Conservation (phyloP, 179 eudicot genomes). For the Dionaea muscipula region DNA sequence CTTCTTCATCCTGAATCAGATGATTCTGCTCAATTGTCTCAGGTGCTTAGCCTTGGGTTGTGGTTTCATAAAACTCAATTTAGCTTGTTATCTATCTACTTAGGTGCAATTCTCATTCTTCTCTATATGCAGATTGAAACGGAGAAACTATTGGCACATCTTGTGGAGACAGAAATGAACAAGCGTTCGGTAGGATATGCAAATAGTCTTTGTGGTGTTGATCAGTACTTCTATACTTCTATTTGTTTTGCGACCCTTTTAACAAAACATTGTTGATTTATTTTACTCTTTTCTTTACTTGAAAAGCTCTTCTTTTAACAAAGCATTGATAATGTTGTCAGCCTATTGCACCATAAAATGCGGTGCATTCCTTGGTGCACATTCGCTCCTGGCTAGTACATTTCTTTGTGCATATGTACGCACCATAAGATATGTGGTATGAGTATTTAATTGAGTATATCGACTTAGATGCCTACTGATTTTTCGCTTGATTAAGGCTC, state of each 20-base stretch:
- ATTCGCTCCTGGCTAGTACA: too few species aligned
- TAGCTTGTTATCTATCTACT: not conserved
- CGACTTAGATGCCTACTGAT: too few species aligned
- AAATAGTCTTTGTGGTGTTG: not conserved
- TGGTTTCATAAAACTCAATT: not conserved
- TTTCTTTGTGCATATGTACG: too few species aligned
- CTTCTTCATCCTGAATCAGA: constrained; percentile 96
- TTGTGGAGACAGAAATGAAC: constrained; percentile 89
- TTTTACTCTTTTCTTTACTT: too few species aligned
- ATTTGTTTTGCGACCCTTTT: not conserved
- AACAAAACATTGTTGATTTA: too few species aligned
- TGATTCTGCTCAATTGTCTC: constrained; percentile 93
- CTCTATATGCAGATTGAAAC: constrained; percentile 70
- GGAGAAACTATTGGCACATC: constrained; percentile 83
- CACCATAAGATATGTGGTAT: too few species aligned
- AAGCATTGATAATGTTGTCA: too few species aligned
- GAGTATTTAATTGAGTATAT: too few species aligned
- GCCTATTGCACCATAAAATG: too few species aligned
- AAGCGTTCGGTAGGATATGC: constrained; percentile 53
- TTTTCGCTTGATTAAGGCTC: too few species aligned
- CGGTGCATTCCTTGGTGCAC: too few species aligned
- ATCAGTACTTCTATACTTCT: not conserved
- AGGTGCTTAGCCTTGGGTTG: constrained; percentile 36
- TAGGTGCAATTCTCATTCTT: not conserved
- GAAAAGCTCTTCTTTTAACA: too few species aligned